A percentile compares a stretch with the other conserved stretches of the same genome.
Conservation (phyloP, 768 basidiomycete species). For the Suillus brevipes region DNA sequence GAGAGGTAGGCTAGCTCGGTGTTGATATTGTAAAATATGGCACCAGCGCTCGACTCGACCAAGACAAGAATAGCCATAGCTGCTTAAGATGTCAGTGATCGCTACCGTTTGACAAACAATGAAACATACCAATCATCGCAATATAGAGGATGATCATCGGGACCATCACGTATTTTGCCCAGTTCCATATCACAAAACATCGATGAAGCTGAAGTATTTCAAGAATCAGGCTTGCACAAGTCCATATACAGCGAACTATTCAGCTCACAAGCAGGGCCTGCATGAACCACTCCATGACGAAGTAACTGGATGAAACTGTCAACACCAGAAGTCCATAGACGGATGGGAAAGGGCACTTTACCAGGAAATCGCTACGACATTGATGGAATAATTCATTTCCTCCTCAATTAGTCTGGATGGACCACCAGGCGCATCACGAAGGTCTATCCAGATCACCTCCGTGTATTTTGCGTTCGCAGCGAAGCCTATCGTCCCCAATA, state of each 20-base stretch:
- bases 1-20: constrained; percentile 30
- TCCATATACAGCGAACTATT: neutral
- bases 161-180: constrained; percentile 15
- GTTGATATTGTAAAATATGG: constrained; percentile 26
- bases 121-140: constrained; percentile 16
- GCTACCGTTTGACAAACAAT: neutral
- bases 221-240: neutral
- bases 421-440: constrained; percentile 20
- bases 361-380: constrained; percentile 23
- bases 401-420: constrained; percentile 16
- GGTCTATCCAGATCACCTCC: constrained; percentile 34
- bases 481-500: constrained; percentile 29
- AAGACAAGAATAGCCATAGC: constrained; percentile 22
- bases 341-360: constrained; percentile 10
- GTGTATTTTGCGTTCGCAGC: constrained; percentile 29
- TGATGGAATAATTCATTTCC: constrained; percentile 21
- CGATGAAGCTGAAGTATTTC: constrained; percentile 5
- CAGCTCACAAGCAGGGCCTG: constrained; percentile 24
- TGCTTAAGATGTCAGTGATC: constrained; percentile 1
- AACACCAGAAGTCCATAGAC: neutral
- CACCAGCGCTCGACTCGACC: constrained; percentile 12
- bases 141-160: constrained; percentile 19
- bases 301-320: constrained; percentile 21
- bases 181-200: constrained; percentile 19
- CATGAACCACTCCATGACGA: constrained; percentile 33